phyloP scores from a whole-genome alignment of 371 early-diverging fungal genomes.

The Gilbertella persicaria region DNA sequence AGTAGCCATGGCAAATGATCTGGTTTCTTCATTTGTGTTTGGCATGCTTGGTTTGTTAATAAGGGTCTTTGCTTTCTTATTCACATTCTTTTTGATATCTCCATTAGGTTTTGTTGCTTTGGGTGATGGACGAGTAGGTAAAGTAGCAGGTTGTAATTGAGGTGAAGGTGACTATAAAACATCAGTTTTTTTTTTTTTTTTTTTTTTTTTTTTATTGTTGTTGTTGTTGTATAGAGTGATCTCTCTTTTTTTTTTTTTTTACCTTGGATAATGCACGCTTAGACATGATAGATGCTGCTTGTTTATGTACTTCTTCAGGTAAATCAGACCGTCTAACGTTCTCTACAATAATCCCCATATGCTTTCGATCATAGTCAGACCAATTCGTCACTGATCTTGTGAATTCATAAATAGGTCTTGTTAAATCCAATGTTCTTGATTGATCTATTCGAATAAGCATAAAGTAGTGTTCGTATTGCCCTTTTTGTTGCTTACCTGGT shows the following conservation, averaged over 20 bases:
- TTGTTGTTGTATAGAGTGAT: background rate
- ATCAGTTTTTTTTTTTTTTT: too few species aligned
- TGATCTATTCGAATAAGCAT: slow-evolving; percentile 17
- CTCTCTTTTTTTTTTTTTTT: background rate
- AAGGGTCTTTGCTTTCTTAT: background rate
- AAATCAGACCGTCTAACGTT: slow-evolving; percentile 5
- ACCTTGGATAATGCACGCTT: slow-evolving; percentile 13
- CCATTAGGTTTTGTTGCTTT: too few species aligned
- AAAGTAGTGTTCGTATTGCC: background rate
- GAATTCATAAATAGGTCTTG: slow-evolving; percentile 77
- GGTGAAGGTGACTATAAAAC: slow-evolving; percentile 13
- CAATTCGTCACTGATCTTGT: slow-evolving; percentile 66
- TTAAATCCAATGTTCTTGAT: slow-evolving; percentile 62
- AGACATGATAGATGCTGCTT: background rate
- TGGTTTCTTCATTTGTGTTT: background rate
- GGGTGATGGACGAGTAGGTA: too few species aligned
- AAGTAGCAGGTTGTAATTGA: background rate
- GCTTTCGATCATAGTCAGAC: slow-evolving; percentile 65
- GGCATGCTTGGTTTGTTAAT: background rate
- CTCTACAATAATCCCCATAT: slow-evolving; percentile 59
- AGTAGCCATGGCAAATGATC: too few species aligned
- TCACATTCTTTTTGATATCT: too few species aligned
- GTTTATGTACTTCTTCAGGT: slow-evolving; percentile 2
- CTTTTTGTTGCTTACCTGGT: slow-evolving; percentile 30
- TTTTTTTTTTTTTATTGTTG: background rate